Percentiles rank a stretch among this genome's conserved stretches.
These are phyloP conservation scores for Calendula officinalis DNA, from an alignment of 129 eudicot species.

Conservation along the genomic window DNA sequence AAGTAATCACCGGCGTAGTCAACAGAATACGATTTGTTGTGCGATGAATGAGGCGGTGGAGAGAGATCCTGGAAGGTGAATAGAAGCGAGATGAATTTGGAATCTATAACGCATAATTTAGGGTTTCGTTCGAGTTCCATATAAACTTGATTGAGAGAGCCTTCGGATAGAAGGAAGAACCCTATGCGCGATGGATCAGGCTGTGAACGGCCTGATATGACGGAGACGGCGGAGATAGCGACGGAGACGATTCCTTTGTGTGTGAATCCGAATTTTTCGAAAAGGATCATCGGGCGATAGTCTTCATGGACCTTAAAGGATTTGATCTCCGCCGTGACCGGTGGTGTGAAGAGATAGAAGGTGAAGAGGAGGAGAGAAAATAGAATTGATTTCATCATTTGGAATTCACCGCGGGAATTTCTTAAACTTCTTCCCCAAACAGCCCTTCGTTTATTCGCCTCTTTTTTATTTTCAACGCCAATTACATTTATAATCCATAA, in stretches of 20 bases:
- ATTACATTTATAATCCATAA: background rate
- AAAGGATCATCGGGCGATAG: constrained; percentile 19
- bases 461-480: background rate
- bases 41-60: constrained; percentile 35
- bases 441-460: constrained; percentile 17
- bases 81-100: constrained; percentile 21
- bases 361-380: constrained; percentile 9
- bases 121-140: constrained; percentile 22
- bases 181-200: constrained; percentile 28
- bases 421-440: constrained; percentile 15
- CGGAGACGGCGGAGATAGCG: constrained; percentile 32
- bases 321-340: constrained; percentile 33
- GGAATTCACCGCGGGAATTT: constrained; percentile 29
- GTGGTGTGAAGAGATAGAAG: constrained; percentile 17
- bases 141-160: constrained; percentile 24
- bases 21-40: constrained; percentile 24
- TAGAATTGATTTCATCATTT: constrained; percentile 13
- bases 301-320: constrained; percentile 20
- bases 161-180: constrained; percentile 29
- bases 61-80: constrained; percentile 41
- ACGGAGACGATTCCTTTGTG: constrained; percentile 28
- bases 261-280: constrained; percentile 31
- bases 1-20: constrained; percentile 30
- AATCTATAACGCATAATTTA: constrained; percentile 11
- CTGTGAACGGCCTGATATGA: constrained; percentile 6